Conservation (phyloP, 1,284 basidiomycete genomes). For the Anthracocystis setariae region DNA sequence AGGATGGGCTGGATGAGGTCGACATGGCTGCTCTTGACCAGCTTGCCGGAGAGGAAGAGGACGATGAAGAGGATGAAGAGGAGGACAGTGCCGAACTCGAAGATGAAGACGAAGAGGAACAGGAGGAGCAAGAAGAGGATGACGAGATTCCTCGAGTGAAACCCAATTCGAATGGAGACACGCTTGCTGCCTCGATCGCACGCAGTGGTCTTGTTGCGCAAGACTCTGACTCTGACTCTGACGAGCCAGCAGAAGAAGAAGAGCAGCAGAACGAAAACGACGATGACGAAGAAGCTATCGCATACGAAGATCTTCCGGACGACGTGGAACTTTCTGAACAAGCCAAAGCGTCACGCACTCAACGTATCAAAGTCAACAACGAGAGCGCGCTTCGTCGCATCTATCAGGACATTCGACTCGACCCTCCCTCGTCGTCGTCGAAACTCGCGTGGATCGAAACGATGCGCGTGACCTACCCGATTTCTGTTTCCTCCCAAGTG, state of each 20-base stretch:
- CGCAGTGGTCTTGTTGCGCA: slow-evolving; percentile 57
- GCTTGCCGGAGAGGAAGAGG: slow-evolving; percentile 40
- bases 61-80: slow-evolving; percentile 43
- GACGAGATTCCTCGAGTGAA: slow-evolving; percentile 32
- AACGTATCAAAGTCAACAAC: slow-evolving; percentile 65
- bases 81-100: slow-evolving; percentile 46
- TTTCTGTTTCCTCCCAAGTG: slow-evolving; percentile 70
- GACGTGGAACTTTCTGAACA: slow-evolving; percentile 48
- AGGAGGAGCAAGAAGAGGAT: slow-evolving; percentile 25
- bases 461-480: slow-evolving; percentile 56
- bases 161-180: slow-evolving; percentile 55
- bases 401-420: slow-evolving; percentile 56
- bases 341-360: slow-evolving; percentile 49
- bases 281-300: slow-evolving; percentile 31
- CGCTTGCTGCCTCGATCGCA: slow-evolving; percentile 61
- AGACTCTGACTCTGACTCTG: slow-evolving; percentile 52
- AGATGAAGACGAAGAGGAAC: slow-evolving; percentile 29
- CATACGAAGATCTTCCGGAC: slow-evolving; percentile 58
- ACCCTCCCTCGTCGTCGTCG: slow-evolving; percentile 36
- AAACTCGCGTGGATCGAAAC: slow-evolving; percentile 66
- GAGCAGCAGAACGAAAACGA: slow-evolving; percentile 48
- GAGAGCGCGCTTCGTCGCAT: slow-evolving; percentile 56
- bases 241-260: slow-evolving; percentile 43
- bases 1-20: slow-evolving; percentile 61
- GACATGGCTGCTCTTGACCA: slow-evolving; percentile 56